Percentiles rank a stretch among this genome's conserved stretches.
phyloP scores from a whole-genome alignment of 2,329 filamentous ascomycete species.

The Leptosphaerulina australis region DNA sequence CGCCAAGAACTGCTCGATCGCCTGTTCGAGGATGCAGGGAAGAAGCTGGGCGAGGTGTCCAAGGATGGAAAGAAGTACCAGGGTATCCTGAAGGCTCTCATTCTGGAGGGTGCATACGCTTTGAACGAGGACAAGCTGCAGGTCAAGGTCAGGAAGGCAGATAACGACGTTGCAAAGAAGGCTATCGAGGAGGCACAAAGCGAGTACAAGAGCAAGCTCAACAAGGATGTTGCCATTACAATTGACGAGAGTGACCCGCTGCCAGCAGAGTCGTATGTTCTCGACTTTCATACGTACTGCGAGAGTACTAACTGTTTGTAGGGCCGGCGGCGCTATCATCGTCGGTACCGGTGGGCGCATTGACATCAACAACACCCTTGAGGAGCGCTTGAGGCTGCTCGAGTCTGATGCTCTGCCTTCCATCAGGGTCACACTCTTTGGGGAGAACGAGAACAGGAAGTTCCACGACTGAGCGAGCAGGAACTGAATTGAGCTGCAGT shows the following conservation, averaged over 20 bases:
- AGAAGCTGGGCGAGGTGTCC: constrained; percentile 69
- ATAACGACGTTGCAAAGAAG: constrained; percentile 75
- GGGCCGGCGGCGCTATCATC: constrained; percentile 81
- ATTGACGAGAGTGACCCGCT: constrained; percentile 81
- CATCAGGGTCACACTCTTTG: constrained; percentile 86
- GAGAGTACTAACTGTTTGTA: constrained; percentile 49
- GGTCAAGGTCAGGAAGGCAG: constrained; percentile 78
- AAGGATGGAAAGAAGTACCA: constrained; percentile 78
- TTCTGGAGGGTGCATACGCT: constrained; percentile 89
- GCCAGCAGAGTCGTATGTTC: constrained; percentile 78
- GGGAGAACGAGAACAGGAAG: constrained; percentile 92
- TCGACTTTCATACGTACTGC: no score
- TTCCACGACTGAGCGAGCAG: constrained; percentile 77
- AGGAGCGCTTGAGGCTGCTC: constrained; percentile 84
- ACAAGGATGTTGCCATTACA: constrained; percentile 70
- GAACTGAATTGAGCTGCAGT: not conserved
- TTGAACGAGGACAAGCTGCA: constrained; percentile 79
- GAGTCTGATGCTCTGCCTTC: constrained; percentile 84
- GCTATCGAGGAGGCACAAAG: constrained; percentile 76
- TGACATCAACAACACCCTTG: constrained; percentile 97
- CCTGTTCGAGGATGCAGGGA: constrained; percentile 81
- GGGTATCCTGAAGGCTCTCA: constrained; percentile 74
- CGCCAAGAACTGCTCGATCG: constrained; percentile 89
- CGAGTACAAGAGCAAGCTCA: constrained; percentile 82
- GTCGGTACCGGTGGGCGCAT: constrained; percentile 89